A percentile compares a stretch with the other conserved stretches of the same genome.
These are phyloP conservation scores for Phellinidium pouzarii DNA, from an alignment of 1,284 basidiomycete genomes.

Conservation along the genomic window DNA sequence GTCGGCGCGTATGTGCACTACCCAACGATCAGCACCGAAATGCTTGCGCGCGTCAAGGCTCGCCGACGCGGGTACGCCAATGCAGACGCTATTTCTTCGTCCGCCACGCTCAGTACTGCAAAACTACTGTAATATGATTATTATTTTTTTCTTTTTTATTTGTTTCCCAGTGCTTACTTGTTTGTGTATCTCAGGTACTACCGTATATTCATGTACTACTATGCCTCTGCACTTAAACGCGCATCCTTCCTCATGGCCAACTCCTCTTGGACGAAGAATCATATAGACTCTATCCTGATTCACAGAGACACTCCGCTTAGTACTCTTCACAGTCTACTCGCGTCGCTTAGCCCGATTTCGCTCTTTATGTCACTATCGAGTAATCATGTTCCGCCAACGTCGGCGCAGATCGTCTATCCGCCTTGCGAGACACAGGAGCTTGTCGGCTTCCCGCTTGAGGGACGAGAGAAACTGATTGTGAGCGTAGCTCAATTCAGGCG, in stretches of 20 bases:
- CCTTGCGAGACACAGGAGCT: slow-evolving; percentile 87
- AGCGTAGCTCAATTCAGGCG: slow-evolving; percentile 92
- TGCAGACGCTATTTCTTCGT: slow-evolving; percentile 51
- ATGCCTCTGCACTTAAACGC: slow-evolving; percentile 67
- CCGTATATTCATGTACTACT: slow-evolving; percentile 78
- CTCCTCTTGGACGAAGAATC: slow-evolving; percentile 90
- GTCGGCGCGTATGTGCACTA: slow-evolving; percentile 95
- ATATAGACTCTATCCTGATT: slow-evolving; percentile 70
- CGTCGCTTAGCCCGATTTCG: slow-evolving; percentile 26
- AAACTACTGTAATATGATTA: slow-evolving; percentile 62
- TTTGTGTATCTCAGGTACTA: slow-evolving; percentile 64
- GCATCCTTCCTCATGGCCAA: slow-evolving; percentile 88
- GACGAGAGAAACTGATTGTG: slow-evolving; percentile 63
- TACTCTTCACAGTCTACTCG: slow-evolving; percentile 34
- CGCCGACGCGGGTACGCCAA: slow-evolving; percentile 67
- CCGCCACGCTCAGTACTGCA: slow-evolving; percentile 47
- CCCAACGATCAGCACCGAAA: slow-evolving; percentile 91
- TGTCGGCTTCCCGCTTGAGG: slow-evolving; percentile 52
- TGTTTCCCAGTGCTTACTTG: neutral
- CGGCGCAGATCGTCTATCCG: slow-evolving; percentile 70
- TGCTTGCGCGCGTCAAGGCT: slow-evolving; percentile 77
- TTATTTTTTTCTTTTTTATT: slow-evolving; percentile 19
- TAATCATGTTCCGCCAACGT: slow-evolving; percentile 20
- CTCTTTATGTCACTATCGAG: slow-evolving; percentile 21
- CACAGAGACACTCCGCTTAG: slow-evolving; percentile 45